phyloP scores from a whole-genome alignment of 371 early-diverging fungal genomes.

The Capniomyces stellatus region DNA sequence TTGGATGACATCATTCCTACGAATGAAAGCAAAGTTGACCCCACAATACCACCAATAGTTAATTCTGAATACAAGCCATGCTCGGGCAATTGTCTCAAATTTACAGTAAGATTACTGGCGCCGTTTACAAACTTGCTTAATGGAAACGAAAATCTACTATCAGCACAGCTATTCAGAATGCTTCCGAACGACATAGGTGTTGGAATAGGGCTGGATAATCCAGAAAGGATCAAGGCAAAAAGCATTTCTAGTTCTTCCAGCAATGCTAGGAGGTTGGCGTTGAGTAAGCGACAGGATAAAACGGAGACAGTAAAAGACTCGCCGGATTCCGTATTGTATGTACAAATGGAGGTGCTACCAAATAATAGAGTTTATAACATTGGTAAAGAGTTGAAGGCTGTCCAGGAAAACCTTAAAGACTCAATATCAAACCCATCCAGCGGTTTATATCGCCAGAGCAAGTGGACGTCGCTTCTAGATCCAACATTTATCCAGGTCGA shows the following conservation, averaged over 20 bases:
- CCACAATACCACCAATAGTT: neutral
- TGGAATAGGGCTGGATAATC: neutral
- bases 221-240: neutral
- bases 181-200: neutral
- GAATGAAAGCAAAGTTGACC: no score
- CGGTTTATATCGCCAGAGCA: neutral
- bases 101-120: neutral
- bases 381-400: neutral
- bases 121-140: neutral
- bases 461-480: neutral
- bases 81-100: neutral
- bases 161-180: neutral
- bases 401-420: neutral
- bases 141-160: neutral
- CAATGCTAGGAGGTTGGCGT: neutral
- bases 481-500: neutral
- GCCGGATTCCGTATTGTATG: neutral
- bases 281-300: neutral
- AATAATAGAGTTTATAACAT: neutral
- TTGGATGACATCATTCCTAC: no score
- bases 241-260: neutral
- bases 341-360: neutral
- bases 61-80: neutral
- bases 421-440: neutral
- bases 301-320: neutral